These are phyloP conservation scores for Phytophthora macrochlamydospora DNA, from an alignment of 352 stramenopile species.

Conservation along the genomic window DNA sequence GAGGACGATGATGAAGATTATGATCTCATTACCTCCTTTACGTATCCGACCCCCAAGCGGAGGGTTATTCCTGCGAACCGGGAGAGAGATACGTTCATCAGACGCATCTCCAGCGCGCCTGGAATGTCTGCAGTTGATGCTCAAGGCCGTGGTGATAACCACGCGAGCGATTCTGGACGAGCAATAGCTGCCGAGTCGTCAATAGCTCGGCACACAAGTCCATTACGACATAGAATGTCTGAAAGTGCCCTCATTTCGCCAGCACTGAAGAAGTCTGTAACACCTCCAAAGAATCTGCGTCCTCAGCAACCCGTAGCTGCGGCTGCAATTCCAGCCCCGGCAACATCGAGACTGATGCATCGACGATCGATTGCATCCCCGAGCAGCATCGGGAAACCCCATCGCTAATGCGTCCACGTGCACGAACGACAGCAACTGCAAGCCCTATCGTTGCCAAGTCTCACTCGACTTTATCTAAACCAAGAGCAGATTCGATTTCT, in stretches of 20 bases:
- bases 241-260: constrained; percentile 9
- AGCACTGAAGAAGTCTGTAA: not conserved
- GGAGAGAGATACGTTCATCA: constrained; percentile 14
- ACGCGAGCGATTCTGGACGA: not conserved
- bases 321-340: constrained; percentile 1
- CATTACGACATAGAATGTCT: constrained; percentile 2
- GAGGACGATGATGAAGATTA: constrained; percentile 34
- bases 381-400: constrained; percentile 15
- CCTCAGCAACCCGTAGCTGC: not conserved
- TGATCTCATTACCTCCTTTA: constrained; percentile 33
- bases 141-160: not conserved
- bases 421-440: constrained; percentile 9
- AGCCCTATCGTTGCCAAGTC: not conserved
- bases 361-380: constrained; percentile 8
- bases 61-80: constrained; percentile 5
- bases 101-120: constrained; percentile 4
- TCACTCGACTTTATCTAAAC: constrained; percentile 6
- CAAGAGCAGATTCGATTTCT: not conserved
- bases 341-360: constrained; percentile 15
- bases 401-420: constrained; percentile 17
- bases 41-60: constrained; percentile 27
- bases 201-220: constrained; percentile 3
- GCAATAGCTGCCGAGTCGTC: not conserved
- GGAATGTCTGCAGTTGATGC: constrained; percentile 4
- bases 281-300: not conserved